Base-by-base conservation (phyloP, 805 yeast species). In the Debaryomyces castellii region DNA sequence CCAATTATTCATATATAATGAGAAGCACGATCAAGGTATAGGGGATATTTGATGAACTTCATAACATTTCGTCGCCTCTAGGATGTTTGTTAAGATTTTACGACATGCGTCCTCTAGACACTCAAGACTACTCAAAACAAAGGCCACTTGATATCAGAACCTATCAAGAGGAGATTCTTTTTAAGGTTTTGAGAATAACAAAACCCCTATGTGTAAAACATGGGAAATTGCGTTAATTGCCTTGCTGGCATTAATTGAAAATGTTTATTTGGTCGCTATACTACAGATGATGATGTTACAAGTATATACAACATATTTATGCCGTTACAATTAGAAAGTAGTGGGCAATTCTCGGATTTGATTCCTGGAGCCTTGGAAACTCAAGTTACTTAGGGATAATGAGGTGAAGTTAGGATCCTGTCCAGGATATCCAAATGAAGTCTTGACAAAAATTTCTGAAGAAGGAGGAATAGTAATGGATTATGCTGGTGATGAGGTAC, bases 281-380 rank as follows among this genome's bases (percentile, higher is more conserved):
- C 40, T 9, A 37, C 24, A 11, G 40, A 37, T 22, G 40, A 37
- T 14, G 40, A 37, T 21, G 28, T 37, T 6, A 37, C 40, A 7
- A 20, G 14, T n/a, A 37, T 37, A 9, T 37, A 37, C 25, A 37
- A 37, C 12, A 37, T 16, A 22, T 37, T 37, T 17, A 37, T 37
- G 40, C 40, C 40, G n/a, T 21, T 37, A 4, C 24, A 37, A 37
- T 21, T 37, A 23, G 27, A 37, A 22, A 37, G 22, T 4, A 37
- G 21, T 22, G 40, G 27, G 3, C n/a, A 14, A 16, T 34, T 16
- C 17, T 37, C 40, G 11, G 40, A 37, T 21, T 37, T 22, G n/a
- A 37, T 37, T 9, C 40, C 40, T 10, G 40, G 40, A 2, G 5
- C 28, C n/a, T 37, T 37, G 22, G 16, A 37, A 22, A 9, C 40